Conservation (phyloP, 2,329 filamentous ascomycete species). For the Scedosporium aurantiacum region DNA sequence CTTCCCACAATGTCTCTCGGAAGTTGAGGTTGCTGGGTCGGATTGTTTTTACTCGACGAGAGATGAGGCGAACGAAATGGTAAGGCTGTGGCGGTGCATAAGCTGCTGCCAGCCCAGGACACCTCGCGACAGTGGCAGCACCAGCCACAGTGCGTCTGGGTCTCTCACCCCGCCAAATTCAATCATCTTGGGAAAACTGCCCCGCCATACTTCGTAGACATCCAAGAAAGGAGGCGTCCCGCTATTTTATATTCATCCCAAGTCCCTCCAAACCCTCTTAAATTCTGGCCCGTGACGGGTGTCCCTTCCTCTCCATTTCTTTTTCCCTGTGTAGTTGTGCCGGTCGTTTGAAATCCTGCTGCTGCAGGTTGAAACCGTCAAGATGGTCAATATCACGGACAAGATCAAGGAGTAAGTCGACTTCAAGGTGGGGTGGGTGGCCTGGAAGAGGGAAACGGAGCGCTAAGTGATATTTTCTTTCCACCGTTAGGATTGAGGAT, state of each 20-base stretch:
- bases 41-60: neutral
- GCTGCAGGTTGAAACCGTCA: conserved; percentile 17
- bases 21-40: neutral
- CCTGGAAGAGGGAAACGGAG: conserved; percentile 1
- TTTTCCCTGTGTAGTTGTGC: neutral
- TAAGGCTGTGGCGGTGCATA: neutral
- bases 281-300: neutral
- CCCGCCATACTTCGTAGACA: neutral
- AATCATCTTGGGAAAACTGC: neutral
- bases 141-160: neutral
- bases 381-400: conserved; percentile 98
- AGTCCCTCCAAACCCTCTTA: neutral
- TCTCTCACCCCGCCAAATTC: neutral
- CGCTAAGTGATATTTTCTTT: conserved; percentile 14
- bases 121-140: neutral
- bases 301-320: neutral
- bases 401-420: conserved; percentile 91
- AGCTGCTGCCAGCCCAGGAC: neutral
- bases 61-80: neutral
- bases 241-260: neutral
- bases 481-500: conserved; percentile 73
- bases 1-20: too few species aligned
- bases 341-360: conserved; percentile 1
- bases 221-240: neutral
- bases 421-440: neutral